A percentile compares a stretch with the other conserved stretches of the same genome.
Conservation (phyloP, 2,329 filamentous ascomycete genomes). For the Ascochyta koolunga region DNA sequence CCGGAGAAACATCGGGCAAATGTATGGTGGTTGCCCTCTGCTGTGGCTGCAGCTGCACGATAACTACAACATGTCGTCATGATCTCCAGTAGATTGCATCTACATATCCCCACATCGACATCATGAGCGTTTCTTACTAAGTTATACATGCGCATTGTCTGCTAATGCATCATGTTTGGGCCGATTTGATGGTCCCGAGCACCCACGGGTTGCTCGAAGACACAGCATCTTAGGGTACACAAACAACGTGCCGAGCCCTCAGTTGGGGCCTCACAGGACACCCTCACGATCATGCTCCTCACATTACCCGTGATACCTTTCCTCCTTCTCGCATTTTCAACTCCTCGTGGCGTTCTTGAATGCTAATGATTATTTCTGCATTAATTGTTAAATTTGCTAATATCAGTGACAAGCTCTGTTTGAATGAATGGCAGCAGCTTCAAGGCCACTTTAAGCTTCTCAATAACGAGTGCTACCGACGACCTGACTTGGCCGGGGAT, state of each 20-base stretch:
- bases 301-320: neutral
- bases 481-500: neutral
- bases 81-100: neutral
- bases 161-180: neutral
- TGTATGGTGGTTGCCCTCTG: neutral
- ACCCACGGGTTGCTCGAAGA: neutral
- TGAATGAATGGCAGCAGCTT: neutral
- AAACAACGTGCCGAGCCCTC: neutral
- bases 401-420: neutral
- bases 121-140: neutral
- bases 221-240: slow-evolving; percentile 1
- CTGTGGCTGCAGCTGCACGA: neutral
- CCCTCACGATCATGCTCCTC: neutral
- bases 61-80: neutral
- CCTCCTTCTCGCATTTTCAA: neutral
- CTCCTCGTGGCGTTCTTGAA: neutral
- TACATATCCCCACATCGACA: neutral
- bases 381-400: neutral
- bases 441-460: neutral
- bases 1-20: neutral
- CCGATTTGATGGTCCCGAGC: neutral
- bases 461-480: neutral
- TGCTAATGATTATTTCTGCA: neutral
- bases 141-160: neutral
- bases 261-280: neutral